Conservation (phyloP, 257 asterid species). For the Fraxinus excelsior region DNA sequence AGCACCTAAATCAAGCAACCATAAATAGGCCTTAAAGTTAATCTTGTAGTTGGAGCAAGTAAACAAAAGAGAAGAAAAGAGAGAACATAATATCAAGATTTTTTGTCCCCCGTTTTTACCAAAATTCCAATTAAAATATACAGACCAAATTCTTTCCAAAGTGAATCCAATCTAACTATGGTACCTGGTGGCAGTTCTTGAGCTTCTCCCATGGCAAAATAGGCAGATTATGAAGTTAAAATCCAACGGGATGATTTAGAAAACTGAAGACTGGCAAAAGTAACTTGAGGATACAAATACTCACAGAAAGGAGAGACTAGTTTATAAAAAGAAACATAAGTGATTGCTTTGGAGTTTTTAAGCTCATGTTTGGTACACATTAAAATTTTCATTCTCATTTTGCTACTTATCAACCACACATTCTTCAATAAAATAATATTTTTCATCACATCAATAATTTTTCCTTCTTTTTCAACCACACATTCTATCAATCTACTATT, state of each 20-base stretch:
- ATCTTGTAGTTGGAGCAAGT: no score
- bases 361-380: no score
- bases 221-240: background rate
- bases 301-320: background rate
- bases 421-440: no score
- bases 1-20: background rate
- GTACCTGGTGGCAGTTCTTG: conserved; percentile 20
- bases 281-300: background rate
- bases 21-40: background rate
- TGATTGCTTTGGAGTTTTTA: background rate
- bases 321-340: background rate
- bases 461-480: no score
- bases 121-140: background rate
- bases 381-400: no score
- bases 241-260: background rate
- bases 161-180: background rate
- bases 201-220: conserved; percentile 37
- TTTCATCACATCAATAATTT: no score
- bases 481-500: no score
- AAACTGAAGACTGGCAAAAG: background rate
- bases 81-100: background rate
- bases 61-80: no score
- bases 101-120: background rate
- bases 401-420: no score
- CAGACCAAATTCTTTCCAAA: background rate